phyloP scores from a whole-genome alignment of 2,329 filamentous ascomycete species.

The Mycosphaerella arachidis region DNA sequence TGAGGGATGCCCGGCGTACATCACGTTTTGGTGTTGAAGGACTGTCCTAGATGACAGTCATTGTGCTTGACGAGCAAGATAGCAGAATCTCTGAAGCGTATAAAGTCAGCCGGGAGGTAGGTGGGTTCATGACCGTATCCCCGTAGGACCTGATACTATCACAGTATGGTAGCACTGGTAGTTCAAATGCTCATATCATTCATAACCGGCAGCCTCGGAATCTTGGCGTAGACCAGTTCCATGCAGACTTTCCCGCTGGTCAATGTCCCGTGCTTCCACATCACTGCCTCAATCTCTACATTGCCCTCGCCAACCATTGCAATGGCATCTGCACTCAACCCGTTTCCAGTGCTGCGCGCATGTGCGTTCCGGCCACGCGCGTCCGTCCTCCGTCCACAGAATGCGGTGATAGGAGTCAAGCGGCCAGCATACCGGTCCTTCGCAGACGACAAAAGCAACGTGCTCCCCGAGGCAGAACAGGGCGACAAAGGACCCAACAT shows the following conservation, averaged over 20 bases:
- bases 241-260: not conserved
- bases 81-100: too few species aligned
- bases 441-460: slow-evolving; percentile 28
- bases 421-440: slow-evolving; percentile 23
- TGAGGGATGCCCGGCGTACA: not conserved
- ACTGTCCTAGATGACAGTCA: too few species aligned
- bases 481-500: slow-evolving; percentile 45
- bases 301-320: slow-evolving; percentile 1
- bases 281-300: not conserved
- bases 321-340: slow-evolving; percentile 20
- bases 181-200: too few species aligned
- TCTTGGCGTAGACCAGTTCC: not conserved
- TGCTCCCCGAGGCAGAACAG: slow-evolving; percentile 27
- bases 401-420: slow-evolving; percentile 21
- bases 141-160: too few species aligned
- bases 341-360: slow-evolving; percentile 18
- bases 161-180: too few species aligned
- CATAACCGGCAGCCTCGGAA: not conserved
- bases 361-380: slow-evolving; percentile 22
- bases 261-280: not conserved
- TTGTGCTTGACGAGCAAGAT: too few species aligned
- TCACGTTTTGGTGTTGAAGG: too few species aligned
- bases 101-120: too few species aligned
- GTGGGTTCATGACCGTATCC: too few species aligned
- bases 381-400: slow-evolving; percentile 13